These are phyloP conservation scores for Auricularia auricula-judae DNA, from an alignment of 768 basidiomycete species.

Conservation along the genomic window DNA sequence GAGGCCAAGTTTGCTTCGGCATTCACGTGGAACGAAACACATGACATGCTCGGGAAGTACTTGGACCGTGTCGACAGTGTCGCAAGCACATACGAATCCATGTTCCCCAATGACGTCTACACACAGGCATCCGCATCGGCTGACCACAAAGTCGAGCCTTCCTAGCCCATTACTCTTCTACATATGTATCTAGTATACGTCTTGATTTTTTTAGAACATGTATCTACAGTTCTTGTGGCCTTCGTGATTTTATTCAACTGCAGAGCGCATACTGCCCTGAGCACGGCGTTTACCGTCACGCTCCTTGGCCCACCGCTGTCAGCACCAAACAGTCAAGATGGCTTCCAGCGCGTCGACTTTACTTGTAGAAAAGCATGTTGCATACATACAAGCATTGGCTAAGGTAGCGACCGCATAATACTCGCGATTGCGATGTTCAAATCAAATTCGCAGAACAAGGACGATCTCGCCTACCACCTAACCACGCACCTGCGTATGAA, in stretches of 20 bases:
- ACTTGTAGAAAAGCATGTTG: conserved; percentile 5
- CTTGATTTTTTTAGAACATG: too few relatives aligned
- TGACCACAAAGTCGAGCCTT: too few relatives aligned
- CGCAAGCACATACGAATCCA: neutral
- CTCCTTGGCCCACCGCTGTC: too few relatives aligned
- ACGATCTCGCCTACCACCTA: conserved; percentile 81
- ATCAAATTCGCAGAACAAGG: conserved; percentile 39
- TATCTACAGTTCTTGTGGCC: too few relatives aligned
- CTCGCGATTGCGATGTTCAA: neutral
- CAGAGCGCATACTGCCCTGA: too few relatives aligned
- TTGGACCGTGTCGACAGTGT: neutral
- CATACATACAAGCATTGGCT: conserved; percentile 14
- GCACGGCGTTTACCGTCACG: too few relatives aligned
- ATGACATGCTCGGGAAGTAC: neutral
- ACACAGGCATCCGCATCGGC: too few relatives aligned
- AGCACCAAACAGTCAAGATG: neutral
- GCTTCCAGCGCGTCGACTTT: neutral
- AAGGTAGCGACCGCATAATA: conserved; percentile 14
- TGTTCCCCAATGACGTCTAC: neutral
- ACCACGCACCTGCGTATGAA: conserved; percentile 92
- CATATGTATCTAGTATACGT: too few relatives aligned
- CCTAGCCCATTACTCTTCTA: too few relatives aligned
- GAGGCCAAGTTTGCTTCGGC: neutral
- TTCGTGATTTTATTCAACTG: too few relatives aligned
- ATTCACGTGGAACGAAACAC: neutral